Base-by-base conservation (phyloP, 805 yeast species). In the Ogataea ramenticola region DNA sequence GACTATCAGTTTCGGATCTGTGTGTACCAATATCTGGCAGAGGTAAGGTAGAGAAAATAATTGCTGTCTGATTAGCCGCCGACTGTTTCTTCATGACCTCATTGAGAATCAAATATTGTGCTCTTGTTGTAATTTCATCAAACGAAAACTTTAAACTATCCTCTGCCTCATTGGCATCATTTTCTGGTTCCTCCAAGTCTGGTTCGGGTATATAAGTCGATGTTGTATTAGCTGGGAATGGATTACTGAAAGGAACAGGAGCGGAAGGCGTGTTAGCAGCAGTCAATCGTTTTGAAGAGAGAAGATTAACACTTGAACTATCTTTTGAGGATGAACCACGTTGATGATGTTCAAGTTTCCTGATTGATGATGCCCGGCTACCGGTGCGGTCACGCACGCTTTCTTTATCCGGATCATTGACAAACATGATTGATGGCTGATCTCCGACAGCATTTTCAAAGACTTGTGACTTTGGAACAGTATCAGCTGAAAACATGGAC, bases 41-140 rank as follows among this genome's bases (percentile, higher is more conserved):
- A 0, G 99, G 98, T 30, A 91, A 66, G 0, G 98, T 93, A 0
- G 96, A 81, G 57, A 91, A 86, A 3, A 91, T 77, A 9, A 93
- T 79, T 2, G 80, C 87, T 0, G 96, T 79, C 20, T 68, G 65
- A 8, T 51, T 46, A 6, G 67, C 64, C 0, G 67, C 64, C 0
- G 96, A 87, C 22, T 76, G 62, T 20, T 67, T 67, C 39, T 65
- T 65, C 96, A 91, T 90, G 47, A 91, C 67, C 51, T 88, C 96
- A 60, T 91, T 91, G 51, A 93, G 67, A 41, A 93, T 83, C 42
- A 91, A 61, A 58, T 90, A 96, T 61, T 91, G 99, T 0, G 95
- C 93, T 51, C 79, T 78, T 9, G 96, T 93, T 0, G 97, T 96
- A n/a, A 91, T 63, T 48, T 86, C 93, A 58, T 88, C 85, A 64